A percentile compares a stretch with the other conserved stretches of the same genome.
phyloP scores from a whole-genome alignment of 768 basidiomycete genomes.

The Lactifluus volemus region DNA sequence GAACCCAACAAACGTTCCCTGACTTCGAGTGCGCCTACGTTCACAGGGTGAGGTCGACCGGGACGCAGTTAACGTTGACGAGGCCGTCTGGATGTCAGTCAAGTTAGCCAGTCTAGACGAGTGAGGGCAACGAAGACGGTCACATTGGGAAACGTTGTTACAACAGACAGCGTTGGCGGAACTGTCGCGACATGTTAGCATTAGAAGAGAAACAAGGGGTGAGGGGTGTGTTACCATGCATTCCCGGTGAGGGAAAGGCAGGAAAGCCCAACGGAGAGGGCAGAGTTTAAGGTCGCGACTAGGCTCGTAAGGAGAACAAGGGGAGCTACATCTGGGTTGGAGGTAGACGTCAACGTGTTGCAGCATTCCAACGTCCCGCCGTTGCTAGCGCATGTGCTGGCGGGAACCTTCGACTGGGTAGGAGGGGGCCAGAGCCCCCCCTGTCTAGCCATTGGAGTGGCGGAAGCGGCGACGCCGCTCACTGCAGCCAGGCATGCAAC shows the following conservation, averaged over 20 bases:
- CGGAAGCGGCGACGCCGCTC: background rate
- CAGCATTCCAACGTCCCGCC: background rate
- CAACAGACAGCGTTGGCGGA: background rate
- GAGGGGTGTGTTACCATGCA: no score
- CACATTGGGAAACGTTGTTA: background rate
- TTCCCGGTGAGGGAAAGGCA: background rate
- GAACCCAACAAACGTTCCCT: no score
- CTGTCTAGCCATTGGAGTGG: background rate
- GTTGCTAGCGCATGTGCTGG: background rate
- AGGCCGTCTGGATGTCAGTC: background rate
- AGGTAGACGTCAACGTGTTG: background rate
- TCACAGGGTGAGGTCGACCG: background rate
- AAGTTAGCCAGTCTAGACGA: background rate
- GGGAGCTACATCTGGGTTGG: fast-evolving
- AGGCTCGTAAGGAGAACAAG: background rate
- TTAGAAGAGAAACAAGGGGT: no score
- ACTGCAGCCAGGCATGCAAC: background rate
- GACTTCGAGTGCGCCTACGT: no score
- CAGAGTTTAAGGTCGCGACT: background rate
- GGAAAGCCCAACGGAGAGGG: background rate
- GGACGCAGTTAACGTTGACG: background rate
- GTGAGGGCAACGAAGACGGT: background rate
- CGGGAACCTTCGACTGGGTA: background rate
- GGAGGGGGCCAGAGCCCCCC: background rate
- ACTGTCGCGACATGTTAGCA: background rate